Evolutionary conservation across 2,329 filamentous ascomycete genomes (phyloP).

Genomic region (Septoria petroselini): DNA sequence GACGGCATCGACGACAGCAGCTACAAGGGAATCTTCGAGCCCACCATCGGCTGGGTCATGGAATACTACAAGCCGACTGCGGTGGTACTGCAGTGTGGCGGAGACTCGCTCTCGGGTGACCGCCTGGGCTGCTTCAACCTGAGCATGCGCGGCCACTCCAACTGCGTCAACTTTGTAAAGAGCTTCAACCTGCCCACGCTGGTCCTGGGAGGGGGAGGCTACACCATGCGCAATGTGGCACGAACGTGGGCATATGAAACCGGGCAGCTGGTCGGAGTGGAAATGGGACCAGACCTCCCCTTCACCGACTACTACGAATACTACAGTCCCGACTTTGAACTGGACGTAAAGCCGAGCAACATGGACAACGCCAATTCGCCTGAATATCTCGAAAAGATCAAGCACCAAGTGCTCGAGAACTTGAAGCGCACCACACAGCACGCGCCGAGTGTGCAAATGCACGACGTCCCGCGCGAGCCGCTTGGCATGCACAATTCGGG

Average conservation of each 20-base stretch:
- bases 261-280: slow-evolving; percentile 77
- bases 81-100: slow-evolving; percentile 66
- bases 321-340: slow-evolving; percentile 66
- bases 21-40: slow-evolving; percentile 67
- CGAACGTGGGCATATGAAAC: slow-evolving; percentile 65
- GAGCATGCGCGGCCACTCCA: slow-evolving; percentile 67
- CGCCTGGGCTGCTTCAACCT: slow-evolving; percentile 67
- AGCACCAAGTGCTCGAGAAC: slow-evolving; percentile 63
- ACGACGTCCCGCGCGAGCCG: slow-evolving; percentile 59
- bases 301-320: slow-evolving; percentile 96
- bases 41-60: slow-evolving; percentile 65
- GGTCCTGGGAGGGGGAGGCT: slow-evolving; percentile 65
- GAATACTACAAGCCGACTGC: slow-evolving; percentile 66
- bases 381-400: slow-evolving; percentile 68
- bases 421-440: slow-evolving; percentile 60
- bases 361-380: slow-evolving; percentile 70
- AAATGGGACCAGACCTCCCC: slow-evolving; percentile 77
- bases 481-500: slow-evolving; percentile 47
- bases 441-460: slow-evolving; percentile 63
- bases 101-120: slow-evolving; percentile 65
- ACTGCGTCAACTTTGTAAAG: slow-evolving; percentile 67
- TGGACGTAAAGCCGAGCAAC: slow-evolving; percentile 66
- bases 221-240: slow-evolving; percentile 65
- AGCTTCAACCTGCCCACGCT: slow-evolving; percentile 64
- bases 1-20: slow-evolving; percentile 66